phyloP scores from a whole-genome alignment of 352 stramenopile genomes.

The Peronospora belbahrii region DNA sequence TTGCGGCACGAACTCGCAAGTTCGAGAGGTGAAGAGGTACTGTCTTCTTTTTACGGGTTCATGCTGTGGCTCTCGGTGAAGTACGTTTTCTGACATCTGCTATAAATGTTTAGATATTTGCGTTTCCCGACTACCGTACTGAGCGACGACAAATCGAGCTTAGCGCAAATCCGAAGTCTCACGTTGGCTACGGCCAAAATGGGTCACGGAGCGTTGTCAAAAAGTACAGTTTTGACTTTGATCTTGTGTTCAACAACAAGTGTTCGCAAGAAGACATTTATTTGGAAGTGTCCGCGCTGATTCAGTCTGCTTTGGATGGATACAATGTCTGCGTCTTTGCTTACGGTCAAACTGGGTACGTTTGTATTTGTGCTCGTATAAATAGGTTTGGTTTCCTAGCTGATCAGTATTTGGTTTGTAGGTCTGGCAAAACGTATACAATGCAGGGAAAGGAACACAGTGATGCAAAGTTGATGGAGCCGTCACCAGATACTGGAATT shows the following conservation, averaged over 20 bases:
- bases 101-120: conserved; percentile 43
- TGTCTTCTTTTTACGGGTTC: background rate
- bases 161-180: conserved; percentile 46
- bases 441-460: conserved; percentile 67
- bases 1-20: conserved; percentile 52
- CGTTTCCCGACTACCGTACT: conserved; percentile 59
- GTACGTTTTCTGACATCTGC: background rate
- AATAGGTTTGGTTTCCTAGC: background rate
- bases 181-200: conserved; percentile 70
- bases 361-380: background rate
- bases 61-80: background rate
- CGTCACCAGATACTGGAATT: conserved; percentile 64
- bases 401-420: conserved; percentile 10
- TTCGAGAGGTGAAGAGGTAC: conserved; percentile 41
- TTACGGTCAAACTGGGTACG: conserved; percentile 78
- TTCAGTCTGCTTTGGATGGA: conserved; percentile 92
- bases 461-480: conserved; percentile 27
- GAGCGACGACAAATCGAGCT: conserved; percentile 72
- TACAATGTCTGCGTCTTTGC: conserved; percentile 96
- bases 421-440: conserved; percentile 84
- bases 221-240: conserved; percentile 94
- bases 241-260: conserved; percentile 92
- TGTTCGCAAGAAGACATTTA: conserved; percentile 95
- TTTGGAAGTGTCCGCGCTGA: conserved; percentile 90
- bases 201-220: conserved; percentile 47